Evolutionary conservation across 2,329 filamentous ascomycete species (phyloP).

Genomic region (Colletotrichum ledebouriae): DNA sequence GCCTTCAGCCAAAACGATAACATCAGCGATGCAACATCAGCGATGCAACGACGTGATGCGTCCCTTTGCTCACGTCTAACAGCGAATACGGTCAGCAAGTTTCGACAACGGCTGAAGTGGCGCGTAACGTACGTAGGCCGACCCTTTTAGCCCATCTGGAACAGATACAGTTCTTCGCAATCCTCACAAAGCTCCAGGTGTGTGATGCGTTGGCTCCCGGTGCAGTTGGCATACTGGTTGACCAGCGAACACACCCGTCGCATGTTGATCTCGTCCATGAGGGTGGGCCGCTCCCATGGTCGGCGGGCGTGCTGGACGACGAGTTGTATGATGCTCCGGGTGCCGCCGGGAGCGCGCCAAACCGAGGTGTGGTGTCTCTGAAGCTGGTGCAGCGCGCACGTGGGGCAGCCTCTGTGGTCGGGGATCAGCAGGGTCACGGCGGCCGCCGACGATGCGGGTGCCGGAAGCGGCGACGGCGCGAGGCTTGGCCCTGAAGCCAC

Average conservation of each 20-base stretch:
- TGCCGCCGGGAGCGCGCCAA: constrained; percentile 7
- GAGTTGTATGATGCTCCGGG: constrained; percentile 7
- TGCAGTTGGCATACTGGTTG: constrained; percentile 10
- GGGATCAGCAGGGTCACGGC: constrained; percentile 3
- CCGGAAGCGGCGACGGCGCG: constrained; percentile 11
- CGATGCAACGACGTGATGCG: no score
- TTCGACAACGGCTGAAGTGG: no score
- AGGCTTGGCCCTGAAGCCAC: constrained; percentile 1
- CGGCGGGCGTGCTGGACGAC: constrained; percentile 5
- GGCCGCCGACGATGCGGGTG: constrained; percentile 2
- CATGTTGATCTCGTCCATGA: constrained; percentile 19
- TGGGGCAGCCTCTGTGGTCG: constrained; percentile 11
- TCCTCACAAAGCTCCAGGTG: constrained; percentile 6
- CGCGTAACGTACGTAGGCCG: no score
- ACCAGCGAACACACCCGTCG: constrained; percentile 13
- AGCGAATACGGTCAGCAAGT: no score
- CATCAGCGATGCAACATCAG: no score
- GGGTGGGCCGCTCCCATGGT: constrained; percentile 8
- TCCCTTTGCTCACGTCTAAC: no score
- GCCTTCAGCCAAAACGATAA: no score
- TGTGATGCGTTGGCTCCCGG: background rate
- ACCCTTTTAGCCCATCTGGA: constrained; percentile 2
- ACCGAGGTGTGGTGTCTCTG: constrained; percentile 5
- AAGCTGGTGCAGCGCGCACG: constrained; percentile 6
- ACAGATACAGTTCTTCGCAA: constrained; percentile 12